Base-by-base conservation (phyloP, 805 yeast species). In the Ogataea saltuana region DNA sequence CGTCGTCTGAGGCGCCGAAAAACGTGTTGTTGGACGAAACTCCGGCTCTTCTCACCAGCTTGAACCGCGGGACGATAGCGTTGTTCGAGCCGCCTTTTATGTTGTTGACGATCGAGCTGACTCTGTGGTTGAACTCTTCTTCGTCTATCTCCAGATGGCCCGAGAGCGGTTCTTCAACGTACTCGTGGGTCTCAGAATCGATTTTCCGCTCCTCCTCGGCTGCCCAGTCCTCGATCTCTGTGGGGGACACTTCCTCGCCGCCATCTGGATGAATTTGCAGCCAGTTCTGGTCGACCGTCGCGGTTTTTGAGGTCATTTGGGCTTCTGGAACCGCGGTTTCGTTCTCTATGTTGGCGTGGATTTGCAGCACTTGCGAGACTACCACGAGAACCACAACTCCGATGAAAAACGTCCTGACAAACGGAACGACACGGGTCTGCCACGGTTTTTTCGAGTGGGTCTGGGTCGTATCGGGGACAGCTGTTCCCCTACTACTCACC, bases 61-160 rank as follows among this genome's bases (percentile, higher is more conserved):
- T 51, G 35, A 60, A 60, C 36, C 64, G 48, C 7, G 64, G 63
- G n/a, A 54, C 49, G 12, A 58, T 57, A 4, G 59, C 63, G 42
- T 56, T 44, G 39, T 56, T 53, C 17, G 61, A 55, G 7, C 49
- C 45, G 29, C 46, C 33, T 41, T 38, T 57, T 17, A 59, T 57
- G 30, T 56, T 54, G 19, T 53, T 41, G 10, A 58, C 50, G 30
- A 59, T 59, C 17, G 50, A 38, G 26, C 49, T 44, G 17, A 57
- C 53, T n/a, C 42, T 37, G 10, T 28, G 33, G 17, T 50, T 42
- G 36, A 45, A 46, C 28, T 42, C 41, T n/a, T 40, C 43, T 3
- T 39, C 47, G 13, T 28, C 39, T 18, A 34, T 18, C 31, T 22
- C 23, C 11, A 11, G 12, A 39, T 19, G 22, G 28, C 11, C 22